A percentile compares a stretch with the other conserved stretches of the same genome.
Conservation (phyloP, 1,284 basidiomycete species). For the Phenoliferia sp. region DNA sequence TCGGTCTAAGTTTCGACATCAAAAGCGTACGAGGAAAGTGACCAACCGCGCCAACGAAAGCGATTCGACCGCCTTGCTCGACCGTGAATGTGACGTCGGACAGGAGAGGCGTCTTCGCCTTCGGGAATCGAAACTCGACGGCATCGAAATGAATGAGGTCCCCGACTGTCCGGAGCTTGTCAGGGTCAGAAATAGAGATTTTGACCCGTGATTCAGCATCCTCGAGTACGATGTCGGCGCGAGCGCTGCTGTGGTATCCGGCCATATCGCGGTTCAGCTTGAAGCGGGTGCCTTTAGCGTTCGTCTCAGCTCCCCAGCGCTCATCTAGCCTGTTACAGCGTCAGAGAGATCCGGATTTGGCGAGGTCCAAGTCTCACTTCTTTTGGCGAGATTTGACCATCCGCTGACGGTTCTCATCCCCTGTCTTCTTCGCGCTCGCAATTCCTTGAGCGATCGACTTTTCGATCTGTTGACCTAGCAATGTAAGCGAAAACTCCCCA, state of each 20-base stretch:
- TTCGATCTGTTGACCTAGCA: slow-evolving; percentile 40
- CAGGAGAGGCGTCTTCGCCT: slow-evolving; percentile 45
- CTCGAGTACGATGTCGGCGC: slow-evolving; percentile 53
- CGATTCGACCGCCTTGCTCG: slow-evolving; percentile 55
- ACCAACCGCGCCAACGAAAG: slow-evolving; percentile 52
- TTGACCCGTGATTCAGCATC: slow-evolving; percentile 50
- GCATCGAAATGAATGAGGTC: slow-evolving; percentile 53
- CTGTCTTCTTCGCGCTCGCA: slow-evolving; percentile 54
- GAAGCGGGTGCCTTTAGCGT: slow-evolving; percentile 52
- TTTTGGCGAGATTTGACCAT: slow-evolving; percentile 59
- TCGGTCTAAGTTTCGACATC: no score
- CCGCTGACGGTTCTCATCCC: slow-evolving; percentile 60
- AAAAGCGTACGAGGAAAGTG: background rate
- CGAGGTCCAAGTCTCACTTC: slow-evolving; percentile 41
- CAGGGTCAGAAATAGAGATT: slow-evolving; percentile 51
- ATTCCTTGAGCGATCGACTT: slow-evolving; percentile 49
- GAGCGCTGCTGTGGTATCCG: slow-evolving; percentile 50
- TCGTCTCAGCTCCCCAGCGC: slow-evolving; percentile 54
- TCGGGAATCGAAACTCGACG: slow-evolving; percentile 49
- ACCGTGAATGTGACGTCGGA: slow-evolving; percentile 56
- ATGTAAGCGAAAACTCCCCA: background rate
- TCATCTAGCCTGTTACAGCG: slow-evolving; percentile 46
- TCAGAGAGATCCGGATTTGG: background rate
- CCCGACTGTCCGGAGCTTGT: slow-evolving; percentile 52
- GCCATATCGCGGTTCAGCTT: slow-evolving; percentile 60